Conservation (phyloP, 2,329 filamentous ascomycete species). For the Balansia obtecta region DNA sequence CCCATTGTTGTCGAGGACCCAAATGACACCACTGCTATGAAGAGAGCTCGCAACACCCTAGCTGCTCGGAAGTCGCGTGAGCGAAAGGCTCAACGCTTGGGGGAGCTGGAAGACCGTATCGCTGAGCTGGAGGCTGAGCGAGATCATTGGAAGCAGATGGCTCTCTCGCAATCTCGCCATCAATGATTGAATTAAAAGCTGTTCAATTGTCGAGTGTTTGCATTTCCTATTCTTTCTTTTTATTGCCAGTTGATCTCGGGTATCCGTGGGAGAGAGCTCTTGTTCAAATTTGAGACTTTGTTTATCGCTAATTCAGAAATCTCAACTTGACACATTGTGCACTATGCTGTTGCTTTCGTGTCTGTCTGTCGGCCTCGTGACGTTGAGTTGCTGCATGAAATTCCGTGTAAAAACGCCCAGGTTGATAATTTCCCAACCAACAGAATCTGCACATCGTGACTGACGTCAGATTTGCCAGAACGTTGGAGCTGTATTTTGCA, state of each 20-base stretch:
- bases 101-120: constrained; percentile 63
- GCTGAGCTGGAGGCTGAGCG: constrained; percentile 53
- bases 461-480: no score
- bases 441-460: no score
- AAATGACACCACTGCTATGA: constrained; percentile 65
- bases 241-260: not conserved
- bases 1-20: constrained; percentile 67
- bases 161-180: constrained; percentile 24
- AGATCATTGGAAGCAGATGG: constrained; percentile 52
- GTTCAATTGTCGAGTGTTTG: not conserved
- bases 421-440: no score
- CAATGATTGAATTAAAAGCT: constrained; percentile 1
- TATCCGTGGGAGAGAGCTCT: not conserved
- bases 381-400: no score
- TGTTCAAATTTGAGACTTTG: not conserved
- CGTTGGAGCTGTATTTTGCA: no score
- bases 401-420: no score
- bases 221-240: not conserved
- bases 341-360: not conserved
- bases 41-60: constrained; percentile 87
- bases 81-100: constrained; percentile 67
- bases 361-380: no score
- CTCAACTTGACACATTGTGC: not conserved
- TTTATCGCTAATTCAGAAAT: not conserved
- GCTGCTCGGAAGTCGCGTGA: constrained; percentile 88